A percentile compares a stretch with the other conserved stretches of the same genome.
These are phyloP conservation scores for Sanghuangporus baumii DNA, from an alignment of 1,284 basidiomycete species.

Conservation along the genomic window DNA sequence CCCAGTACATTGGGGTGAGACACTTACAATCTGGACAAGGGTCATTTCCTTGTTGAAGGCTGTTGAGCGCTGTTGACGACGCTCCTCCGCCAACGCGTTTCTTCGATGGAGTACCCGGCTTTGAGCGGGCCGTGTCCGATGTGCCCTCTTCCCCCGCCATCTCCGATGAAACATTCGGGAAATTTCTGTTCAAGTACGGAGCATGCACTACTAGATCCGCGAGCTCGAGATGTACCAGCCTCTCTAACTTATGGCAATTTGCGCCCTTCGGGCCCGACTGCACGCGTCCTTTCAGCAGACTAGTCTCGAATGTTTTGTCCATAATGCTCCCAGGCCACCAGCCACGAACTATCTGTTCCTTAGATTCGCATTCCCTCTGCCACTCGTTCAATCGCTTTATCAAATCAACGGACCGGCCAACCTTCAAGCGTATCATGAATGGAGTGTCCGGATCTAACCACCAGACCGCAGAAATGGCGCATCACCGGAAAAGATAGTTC, in stretches of 20 bases:
- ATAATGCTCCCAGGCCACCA: constrained; percentile 43
- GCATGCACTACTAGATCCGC: constrained; percentile 54
- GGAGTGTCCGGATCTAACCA: constrained; percentile 27
- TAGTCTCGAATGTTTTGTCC: constrained; percentile 25
- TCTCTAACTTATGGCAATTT: constrained; percentile 46
- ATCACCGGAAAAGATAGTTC: neutral
- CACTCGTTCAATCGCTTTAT: constrained; percentile 59
- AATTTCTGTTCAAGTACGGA: constrained; percentile 54
- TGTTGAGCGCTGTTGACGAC: neutral
- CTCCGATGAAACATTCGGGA: constrained; percentile 27
- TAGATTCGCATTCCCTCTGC: constrained; percentile 60
- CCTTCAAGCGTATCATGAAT: constrained; percentile 40
- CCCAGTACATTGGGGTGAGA: neutral
- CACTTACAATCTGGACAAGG: constrained; percentile 10
- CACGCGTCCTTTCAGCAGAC: constrained; percentile 41
- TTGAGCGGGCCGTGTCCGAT: neutral
- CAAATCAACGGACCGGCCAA: constrained; percentile 45
- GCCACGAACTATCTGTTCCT: constrained; percentile 43
- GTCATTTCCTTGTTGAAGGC: neutral
- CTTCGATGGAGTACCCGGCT: constrained; percentile 3
- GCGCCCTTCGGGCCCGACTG: constrained; percentile 48
- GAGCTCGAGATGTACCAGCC: constrained; percentile 72
- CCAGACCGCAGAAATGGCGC: neutral
- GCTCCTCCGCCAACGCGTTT: neutral
- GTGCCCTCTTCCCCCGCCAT: neutral